Percentiles rank a stretch among this genome's conserved stretches.
Conservation (phyloP, 116 monocot species). For the Trichopus zeylanicus region DNA sequence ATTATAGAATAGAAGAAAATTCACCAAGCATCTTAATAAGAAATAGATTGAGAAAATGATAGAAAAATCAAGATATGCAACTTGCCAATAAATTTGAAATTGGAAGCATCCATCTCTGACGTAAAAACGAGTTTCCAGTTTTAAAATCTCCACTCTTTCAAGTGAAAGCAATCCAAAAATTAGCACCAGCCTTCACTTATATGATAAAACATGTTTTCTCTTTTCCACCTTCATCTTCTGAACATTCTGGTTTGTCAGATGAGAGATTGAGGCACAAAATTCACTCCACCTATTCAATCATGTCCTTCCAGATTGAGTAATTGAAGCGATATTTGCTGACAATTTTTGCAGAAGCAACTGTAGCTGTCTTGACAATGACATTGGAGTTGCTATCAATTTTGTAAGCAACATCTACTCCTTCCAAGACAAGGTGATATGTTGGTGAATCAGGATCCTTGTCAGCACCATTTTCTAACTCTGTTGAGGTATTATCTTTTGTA, state of each 20-base stretch:
- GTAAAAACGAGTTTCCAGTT: not conserved
- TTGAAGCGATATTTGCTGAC: not conserved
- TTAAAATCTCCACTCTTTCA: no score
- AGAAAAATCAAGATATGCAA: no score
- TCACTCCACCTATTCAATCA: slow-evolving; percentile 7
- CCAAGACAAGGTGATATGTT: slow-evolving; percentile 64
- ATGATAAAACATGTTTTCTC: no score
- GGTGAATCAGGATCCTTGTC: slow-evolving; percentile 6
- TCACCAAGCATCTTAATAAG: no score
- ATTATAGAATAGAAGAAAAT: no score
- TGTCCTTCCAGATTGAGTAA: slow-evolving; percentile 22
- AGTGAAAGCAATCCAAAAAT: no score
- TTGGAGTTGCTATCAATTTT: slow-evolving; percentile 44
- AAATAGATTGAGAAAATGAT: no score
- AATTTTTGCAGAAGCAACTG: slow-evolving; percentile 7
- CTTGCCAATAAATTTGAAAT: no score
- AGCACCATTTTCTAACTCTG: slow-evolving; percentile 9
- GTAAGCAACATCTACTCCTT: slow-evolving; percentile 73
- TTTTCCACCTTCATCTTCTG: no score
- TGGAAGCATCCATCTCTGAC: not conserved
- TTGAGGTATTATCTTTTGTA: no score
- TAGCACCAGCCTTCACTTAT: no score
- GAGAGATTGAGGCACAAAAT: not conserved
- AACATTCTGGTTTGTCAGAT: no score
- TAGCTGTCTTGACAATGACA: slow-evolving; percentile 47